Evolutionary conservation across 2,329 filamentous ascomycete genomes (phyloP), one percentile per base, ranked within the genome.

Genomic region (Phyllosticta ampelicida): DNA sequence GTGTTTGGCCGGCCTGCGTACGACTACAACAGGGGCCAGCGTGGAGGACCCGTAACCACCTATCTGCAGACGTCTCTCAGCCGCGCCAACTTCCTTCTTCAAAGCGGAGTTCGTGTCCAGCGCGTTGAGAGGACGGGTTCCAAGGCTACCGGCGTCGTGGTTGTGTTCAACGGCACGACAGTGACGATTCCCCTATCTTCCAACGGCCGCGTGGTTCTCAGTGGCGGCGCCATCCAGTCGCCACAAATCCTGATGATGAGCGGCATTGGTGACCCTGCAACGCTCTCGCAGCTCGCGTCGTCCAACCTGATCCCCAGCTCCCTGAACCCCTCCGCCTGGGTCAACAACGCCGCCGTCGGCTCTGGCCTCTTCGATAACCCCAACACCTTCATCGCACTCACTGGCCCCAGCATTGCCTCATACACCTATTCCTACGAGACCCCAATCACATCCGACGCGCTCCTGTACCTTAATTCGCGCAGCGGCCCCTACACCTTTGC

Each of bases 301-400:
- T 67, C 66, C 23, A 73, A 73, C 11, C 66, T 73, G 10, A 65
- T 77, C 5, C 50, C 30, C n/a, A 50, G 29, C 48, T 66, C 67
- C 1, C 59, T 67, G 5, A 55, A 63, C 3, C 60, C 73, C 2
- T 66, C 69, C 8, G 68, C 73, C 20, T 81, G 78, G 78, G 73
- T 82, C 60, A 74, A 77, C 64, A 78, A 78, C 63, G 71, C 71
- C 0, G 70, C 73, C 4, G 74, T 82, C 3, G 79, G 79, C 50
- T 68, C 73, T 13, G 75, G 75, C 30, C 74, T 81, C 26, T 82
- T 80, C 61, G 79, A 81, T 63, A 82, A 81, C 63, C 78, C 80
- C 5, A 80, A 81, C 61, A 81, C 78, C 1, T 79, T 77, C 61
- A 77, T 80, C 65, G 75, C 78, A 62, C 69, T 80, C 1, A 71